Evolutionary conservation across 306 rosid genomes (phyloP).

Genomic region (Astragalus membranaceus): DNA sequence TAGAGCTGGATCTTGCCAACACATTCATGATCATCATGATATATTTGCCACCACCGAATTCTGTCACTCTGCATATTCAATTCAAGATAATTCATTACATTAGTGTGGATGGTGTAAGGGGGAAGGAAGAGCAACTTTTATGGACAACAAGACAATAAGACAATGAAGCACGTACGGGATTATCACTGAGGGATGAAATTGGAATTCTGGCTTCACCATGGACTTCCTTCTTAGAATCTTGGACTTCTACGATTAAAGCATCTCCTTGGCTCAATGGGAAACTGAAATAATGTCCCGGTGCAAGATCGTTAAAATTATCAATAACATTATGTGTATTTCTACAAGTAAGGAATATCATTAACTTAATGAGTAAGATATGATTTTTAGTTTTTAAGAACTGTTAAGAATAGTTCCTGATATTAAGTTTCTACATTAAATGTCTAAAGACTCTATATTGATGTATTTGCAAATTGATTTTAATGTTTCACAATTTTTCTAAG

Average conservation of each 20-base stretch:
- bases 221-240: constrained; percentile 56
- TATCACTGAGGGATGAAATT: constrained; percentile 70
- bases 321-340: not conserved
- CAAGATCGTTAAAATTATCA: constrained; percentile 4
- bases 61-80: constrained; percentile 57
- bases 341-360: constrained; percentile 6
- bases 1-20: constrained; percentile 89
- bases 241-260: constrained; percentile 71
- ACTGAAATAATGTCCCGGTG: constrained; percentile 44
- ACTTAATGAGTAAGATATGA: not conserved
- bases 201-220: constrained; percentile 80
- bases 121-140: not conserved
- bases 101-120: not conserved
- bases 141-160: not conserved
- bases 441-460: not conserved
- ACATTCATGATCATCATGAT: constrained; percentile 81
- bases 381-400: not conserved
- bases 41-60: constrained; percentile 90
- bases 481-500: constrained; percentile 5
- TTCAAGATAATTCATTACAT: constrained; percentile 16
- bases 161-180: constrained; percentile 43
- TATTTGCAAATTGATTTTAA: not conserved
- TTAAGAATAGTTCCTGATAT: not conserved
- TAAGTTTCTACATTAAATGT: not conserved
- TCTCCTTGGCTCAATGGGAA: constrained; percentile 92